Percentiles rank a stretch among this genome's conserved stretches.
These are phyloP conservation scores for Phoenix roebelenii DNA, from an alignment of 176 grass and related monocot species.

Conservation along the genomic window DNA sequence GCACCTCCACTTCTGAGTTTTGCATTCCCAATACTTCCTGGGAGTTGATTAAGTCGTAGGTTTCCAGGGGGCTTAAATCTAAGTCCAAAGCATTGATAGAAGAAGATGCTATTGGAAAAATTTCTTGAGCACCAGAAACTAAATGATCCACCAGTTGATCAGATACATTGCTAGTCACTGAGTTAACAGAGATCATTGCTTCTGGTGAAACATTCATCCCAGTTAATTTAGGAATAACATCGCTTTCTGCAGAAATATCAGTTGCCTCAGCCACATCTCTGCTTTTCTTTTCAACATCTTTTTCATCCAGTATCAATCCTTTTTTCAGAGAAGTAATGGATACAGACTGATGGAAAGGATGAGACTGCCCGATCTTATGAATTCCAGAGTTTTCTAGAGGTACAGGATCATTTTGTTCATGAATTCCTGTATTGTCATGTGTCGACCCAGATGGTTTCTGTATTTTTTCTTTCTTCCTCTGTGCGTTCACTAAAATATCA, in stretches of 20 bases:
- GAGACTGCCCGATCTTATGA: background rate
- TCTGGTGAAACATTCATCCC: conserved; percentile 17
- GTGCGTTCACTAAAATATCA: conserved; percentile 6
- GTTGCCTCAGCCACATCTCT: conserved; percentile 14
- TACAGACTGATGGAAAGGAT: conserved; percentile 15
- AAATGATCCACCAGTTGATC: conserved; percentile 13
- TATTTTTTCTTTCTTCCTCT: conserved; percentile 14
- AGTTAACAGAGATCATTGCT: conserved; percentile 14
- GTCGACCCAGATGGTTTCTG: conserved; percentile 18
- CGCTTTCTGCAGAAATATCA: conserved; percentile 15
- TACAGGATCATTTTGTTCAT: conserved; percentile 16
- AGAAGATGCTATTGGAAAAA: conserved; percentile 6
- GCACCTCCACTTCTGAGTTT: conserved; percentile 14
- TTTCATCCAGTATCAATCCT: background rate
- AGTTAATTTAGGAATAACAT: conserved; percentile 16
- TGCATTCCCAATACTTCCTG: conserved; percentile 7
- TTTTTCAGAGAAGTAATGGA: conserved; percentile 16
- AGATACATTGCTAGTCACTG: background rate
- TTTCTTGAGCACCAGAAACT: background rate
- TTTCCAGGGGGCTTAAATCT: conserved; percentile 10
- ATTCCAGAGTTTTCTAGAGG: background rate
- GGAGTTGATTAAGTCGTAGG: conserved; percentile 6
- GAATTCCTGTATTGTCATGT: background rate
- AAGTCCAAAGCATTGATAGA: conserved; percentile 11
- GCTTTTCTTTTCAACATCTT: background rate